Evolutionary conservation across 23 red algal genomes (phyloP), one percentile per base, ranked within the genome.

Genomic region (Cyanidiococcus yangmingshanensis): DNA sequence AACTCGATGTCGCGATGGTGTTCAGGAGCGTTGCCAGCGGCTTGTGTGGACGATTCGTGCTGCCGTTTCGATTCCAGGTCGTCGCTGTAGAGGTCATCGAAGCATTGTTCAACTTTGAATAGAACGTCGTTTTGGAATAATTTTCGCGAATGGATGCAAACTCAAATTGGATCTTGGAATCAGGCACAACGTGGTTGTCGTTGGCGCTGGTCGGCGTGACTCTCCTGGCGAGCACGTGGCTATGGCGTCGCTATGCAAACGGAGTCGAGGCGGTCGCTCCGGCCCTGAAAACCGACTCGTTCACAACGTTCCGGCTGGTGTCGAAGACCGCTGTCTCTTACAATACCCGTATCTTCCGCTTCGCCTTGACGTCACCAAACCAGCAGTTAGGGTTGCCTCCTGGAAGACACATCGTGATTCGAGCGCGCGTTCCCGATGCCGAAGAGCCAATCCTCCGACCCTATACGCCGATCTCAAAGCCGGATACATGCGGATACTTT

Each of bases 271-370:
- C 7, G 45, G 21, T 7, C 7, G 45, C 45, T 15, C 45, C 63
- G 7, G 63, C 63, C n/a, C 32, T 71, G 7, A 35, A 71, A 12
- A 12, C 63, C 7, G n/a, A 71, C 12, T 7, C 63, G 63, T 71
- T 32, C 32, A 25, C n/a, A 12, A 7, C 3, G 63, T 71, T 71
- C 32, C 63, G n/a, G 7, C 63, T 71, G 63, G n/a, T 32, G 27
- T 7, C 63, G 16, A 71, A 71, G 27, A 25, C n/a, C n/a, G 63
- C 32, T 7, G n/a, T 90, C 18, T 79, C 88, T 2, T 85, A 90
- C n/a, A 96, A 96, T 76, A 96, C 92, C 1, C 79, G 92, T 7
- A 1, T 90, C 29, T 90, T 96, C 40, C 75, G 84, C 0, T 90
- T 96, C 67, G 83, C 45, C 2, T 50, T 96, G 31, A 67, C 85